Base-by-base conservation (phyloP, 1,284 basidiomycete genomes). In the Moesziomyces aphidis region DNA sequence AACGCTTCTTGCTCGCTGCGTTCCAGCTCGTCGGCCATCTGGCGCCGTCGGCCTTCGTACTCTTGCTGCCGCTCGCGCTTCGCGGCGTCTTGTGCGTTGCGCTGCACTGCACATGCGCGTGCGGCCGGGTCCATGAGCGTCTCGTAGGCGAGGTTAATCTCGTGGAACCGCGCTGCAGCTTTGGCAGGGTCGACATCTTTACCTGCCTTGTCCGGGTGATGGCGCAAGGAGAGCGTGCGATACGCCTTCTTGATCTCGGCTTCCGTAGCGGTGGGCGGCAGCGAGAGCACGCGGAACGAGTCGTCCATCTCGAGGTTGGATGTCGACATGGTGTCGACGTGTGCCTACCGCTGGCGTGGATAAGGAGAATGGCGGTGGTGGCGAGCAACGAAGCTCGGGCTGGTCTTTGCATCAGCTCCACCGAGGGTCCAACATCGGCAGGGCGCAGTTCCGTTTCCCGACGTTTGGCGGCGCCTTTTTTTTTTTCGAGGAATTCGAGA, bases 71-170 rank as follows among this genome's bases (percentile, higher is more conserved):
- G 89, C 55, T 90, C 90, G 47, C 90, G 90, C 58, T 90, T 89
- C 6, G 90, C 91, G 23, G 90, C 88, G 67, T 92, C 90, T 1
- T 91, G 85, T 55, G 92, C 90, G 10, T 92, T 86, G 80, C 92
- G 91, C 1, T 91, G 91, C 80, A 95, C 93, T 44, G 95, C 87
- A 4, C 91, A 92, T n/a, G 92, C 88, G 23, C 94, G 90, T 54
- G 92, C 90, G 8, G 91, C 86, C 0, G 92, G 92, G 78, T 96
- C 93, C 62, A 93, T 90, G 4, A 97, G 88, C 21, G 95, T 88
- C 76, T 94, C 92, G 73, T 93, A 92, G 0, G 94, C 91, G 61
- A 92, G 89, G 55, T 92, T 93, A 58, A 97, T 89, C 68, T 92
- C 90, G 83, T 95, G 93, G 83, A 97, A 97, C 83, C 93, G 92